Evolutionary conservation across 306 rosid species (phyloP).

Genomic region (Glycine latifolia): DNA sequence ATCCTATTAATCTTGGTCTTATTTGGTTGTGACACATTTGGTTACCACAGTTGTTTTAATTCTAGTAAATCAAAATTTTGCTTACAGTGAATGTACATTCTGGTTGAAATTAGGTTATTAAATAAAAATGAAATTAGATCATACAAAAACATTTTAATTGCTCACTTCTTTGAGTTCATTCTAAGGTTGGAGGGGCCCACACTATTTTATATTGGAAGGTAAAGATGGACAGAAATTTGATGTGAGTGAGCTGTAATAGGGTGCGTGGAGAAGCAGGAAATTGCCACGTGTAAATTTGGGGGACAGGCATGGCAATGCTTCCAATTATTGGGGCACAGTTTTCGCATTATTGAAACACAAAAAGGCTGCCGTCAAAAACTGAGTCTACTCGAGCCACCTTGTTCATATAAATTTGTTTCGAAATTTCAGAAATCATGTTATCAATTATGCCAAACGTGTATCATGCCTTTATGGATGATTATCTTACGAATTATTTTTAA

Average conservation of each 20-base stretch:
- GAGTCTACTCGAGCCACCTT: no score
- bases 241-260: conserved; percentile 33
- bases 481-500: no score
- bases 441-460: no score
- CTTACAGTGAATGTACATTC: background rate
- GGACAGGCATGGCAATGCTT: background rate
- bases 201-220: no score
- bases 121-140: background rate
- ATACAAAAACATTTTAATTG: no score
- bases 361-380: background rate
- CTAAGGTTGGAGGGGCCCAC: no score
- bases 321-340: conserved; percentile 37
- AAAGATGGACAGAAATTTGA: no score
- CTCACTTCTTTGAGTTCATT: background rate
- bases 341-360: background rate
- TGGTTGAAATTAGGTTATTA: background rate
- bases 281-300: conserved; percentile 20
- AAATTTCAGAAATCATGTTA: no score
- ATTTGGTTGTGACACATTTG: background rate
- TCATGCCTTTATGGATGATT: no score
- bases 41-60: background rate
- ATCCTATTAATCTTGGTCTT: no score
- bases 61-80: background rate
- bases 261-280: conserved; percentile 28
- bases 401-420: no score